Evolutionary conservation across 2,329 filamentous ascomycete species (phyloP), one percentile per base, ranked within the genome.

Genomic region (Amauroascus verrucosus): DNA sequence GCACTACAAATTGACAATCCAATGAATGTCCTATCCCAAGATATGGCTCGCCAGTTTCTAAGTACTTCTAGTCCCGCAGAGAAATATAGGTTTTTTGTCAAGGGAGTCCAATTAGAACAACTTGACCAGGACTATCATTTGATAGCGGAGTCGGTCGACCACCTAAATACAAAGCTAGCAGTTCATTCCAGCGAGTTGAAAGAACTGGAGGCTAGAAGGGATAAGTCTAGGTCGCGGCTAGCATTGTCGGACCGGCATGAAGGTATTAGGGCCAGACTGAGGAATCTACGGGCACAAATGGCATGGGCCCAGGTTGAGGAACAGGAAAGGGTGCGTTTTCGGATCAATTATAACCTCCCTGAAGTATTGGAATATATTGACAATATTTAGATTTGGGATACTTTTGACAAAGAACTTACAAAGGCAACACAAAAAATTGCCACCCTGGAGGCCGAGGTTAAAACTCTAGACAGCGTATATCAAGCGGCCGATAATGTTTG

Each of bases 11-110:
- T 98, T 54, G 91, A 97, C 65, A 98, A 98, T 61, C 93, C 93
- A 0, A 84, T 98, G 73, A 97, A 94, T 56, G 86, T 97, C 6
- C 77, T 98, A 16, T 95, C 90, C 0, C 93, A 98, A 68, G 93
- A 98, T 65, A 89, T 90, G 69, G 93, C 93, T 9, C 83, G 93
- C 9, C 86, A 95, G 55, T 98, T 98, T 62, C 77, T 98, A 41
- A 95, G 91, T 64, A 81, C 84, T 33, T 91, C 93, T 11, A 86
- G 82, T 1, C 81, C 89, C 0, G 74, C 80, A 2, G 83, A 91
- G 56, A 98, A 98, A 67, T 98, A 97, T 75, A 93, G 88, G 60
- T 96, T 96, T 64, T 98, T 98, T 65, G 80, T 95, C 56, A 88
- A 90, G 62, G 93, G 93, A 24, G 94, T 95, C 0, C 90, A 97